Percentiles rank a stretch among this genome's conserved stretches.
These are phyloP conservation scores for Gynandropsis gynandra DNA, from an alignment of 345 rosid species.

Conservation along the genomic window DNA sequence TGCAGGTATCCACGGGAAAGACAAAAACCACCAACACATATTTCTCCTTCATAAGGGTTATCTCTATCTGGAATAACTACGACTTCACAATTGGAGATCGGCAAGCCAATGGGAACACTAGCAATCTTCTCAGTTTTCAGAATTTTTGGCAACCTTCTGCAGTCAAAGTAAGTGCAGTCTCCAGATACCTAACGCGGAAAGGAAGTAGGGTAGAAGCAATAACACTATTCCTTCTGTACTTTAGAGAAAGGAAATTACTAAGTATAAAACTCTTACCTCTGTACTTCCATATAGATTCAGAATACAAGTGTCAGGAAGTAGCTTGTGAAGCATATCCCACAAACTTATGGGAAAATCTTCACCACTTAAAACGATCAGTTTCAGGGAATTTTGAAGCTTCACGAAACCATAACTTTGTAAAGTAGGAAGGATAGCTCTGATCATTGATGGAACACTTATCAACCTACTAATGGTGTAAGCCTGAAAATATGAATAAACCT, in stretches of 20 bases:
- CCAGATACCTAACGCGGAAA: constrained; percentile 68
- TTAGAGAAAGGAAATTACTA: not conserved
- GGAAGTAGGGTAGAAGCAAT: constrained; percentile 3
- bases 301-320: constrained; percentile 60
- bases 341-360: constrained; percentile 71
- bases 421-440: constrained; percentile 64
- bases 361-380: constrained; percentile 77
- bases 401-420: constrained; percentile 37
- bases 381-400: constrained; percentile 45
- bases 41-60: constrained; percentile 53
- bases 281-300: constrained; percentile 93
- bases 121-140: constrained; percentile 49
- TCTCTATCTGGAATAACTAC: constrained; percentile 45
- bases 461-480: constrained; percentile 73
- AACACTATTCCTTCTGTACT: no score
- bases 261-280: constrained; percentile 50
- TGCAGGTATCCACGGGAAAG: constrained; percentile 51
- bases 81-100: constrained; percentile 63
- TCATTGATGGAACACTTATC: constrained; percentile 73
- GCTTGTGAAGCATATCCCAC: constrained; percentile 58
- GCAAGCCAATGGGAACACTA: constrained; percentile 88
- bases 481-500: constrained; percentile 34
- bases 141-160: constrained; percentile 62
- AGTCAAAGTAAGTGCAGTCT: constrained; percentile 89
- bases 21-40: constrained; percentile 70